These are phyloP conservation scores for Taphrina pruni DNA, from an alignment of 1,139 yeast genomes.

Conservation along the genomic window DNA sequence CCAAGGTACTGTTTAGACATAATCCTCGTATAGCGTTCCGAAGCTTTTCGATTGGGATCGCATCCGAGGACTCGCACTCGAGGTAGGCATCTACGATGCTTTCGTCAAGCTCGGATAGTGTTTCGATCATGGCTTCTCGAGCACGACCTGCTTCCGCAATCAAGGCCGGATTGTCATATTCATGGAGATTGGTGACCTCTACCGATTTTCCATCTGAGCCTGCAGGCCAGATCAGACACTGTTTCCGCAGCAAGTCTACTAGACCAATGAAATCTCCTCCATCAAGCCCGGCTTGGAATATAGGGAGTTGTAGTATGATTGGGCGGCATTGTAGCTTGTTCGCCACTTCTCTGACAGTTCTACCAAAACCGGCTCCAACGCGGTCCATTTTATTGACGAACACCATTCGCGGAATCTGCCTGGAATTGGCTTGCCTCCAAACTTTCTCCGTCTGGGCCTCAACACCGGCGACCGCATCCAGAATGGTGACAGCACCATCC, in stretches of 20 bases:
- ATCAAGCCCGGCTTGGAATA: constrained; percentile 55
- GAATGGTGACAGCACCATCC: constrained; percentile 90
- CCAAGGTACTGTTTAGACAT: constrained; percentile 63
- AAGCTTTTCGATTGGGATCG: constrained; percentile 58
- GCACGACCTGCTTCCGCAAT: constrained; percentile 62
- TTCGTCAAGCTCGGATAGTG: constrained; percentile 83
- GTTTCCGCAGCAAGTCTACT: constrained; percentile 74
- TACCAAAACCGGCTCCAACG: constrained; percentile 90
- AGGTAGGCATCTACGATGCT: constrained; percentile 74
- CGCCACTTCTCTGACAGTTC: constrained; percentile 87
- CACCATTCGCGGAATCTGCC: constrained; percentile 74
- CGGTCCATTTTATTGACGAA: constrained; percentile 96
- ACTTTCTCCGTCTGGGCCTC: constrained; percentile 98
- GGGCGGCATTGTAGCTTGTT: constrained; percentile 75
- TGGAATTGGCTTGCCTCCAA: constrained; percentile 78
- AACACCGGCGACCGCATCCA: constrained; percentile 97
- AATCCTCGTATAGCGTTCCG: constrained; percentile 66
- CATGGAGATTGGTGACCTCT: constrained; percentile 56
- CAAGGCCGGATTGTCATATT: constrained; percentile 48
- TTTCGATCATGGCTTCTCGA: constrained; percentile 79
- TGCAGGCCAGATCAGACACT: constrained; percentile 68
- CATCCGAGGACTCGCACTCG: constrained; percentile 56
- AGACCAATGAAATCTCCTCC: constrained; percentile 70
- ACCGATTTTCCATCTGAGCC: constrained; percentile 62
- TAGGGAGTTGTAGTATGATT: constrained; percentile 79